Conservation (phyloP, 2,329 filamentous ascomycete species). For the Cladosporium sp. region DNA sequence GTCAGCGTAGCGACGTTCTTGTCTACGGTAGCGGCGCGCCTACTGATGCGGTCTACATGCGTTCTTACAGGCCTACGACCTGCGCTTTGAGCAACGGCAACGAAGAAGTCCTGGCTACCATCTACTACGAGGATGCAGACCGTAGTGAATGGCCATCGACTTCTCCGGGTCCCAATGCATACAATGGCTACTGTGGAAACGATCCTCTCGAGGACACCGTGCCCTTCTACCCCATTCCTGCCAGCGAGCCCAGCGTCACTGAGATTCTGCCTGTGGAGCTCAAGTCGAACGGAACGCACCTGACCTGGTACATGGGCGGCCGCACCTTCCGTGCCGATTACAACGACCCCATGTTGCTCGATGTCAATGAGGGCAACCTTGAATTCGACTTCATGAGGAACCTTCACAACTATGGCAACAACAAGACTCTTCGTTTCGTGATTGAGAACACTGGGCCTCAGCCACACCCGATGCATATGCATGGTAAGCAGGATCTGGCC, state of each 20-base stretch:
- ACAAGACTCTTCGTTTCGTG: slow-evolving; percentile 36
- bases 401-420: slow-evolving; percentile 39
- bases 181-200: slow-evolving; percentile 47
- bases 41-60: slow-evolving; percentile 11
- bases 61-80: slow-evolving; percentile 21
- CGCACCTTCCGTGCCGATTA: slow-evolving; percentile 48
- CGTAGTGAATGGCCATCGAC: slow-evolving; percentile 48
- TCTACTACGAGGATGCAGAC: slow-evolving; percentile 63
- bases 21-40: slow-evolving; percentile 31
- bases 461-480: slow-evolving; percentile 40
- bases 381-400: slow-evolving; percentile 31
- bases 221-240: slow-evolving; percentile 49
- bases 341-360: slow-evolving; percentile 36
- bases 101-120: slow-evolving; percentile 51
- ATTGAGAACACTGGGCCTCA: slow-evolving; percentile 36
- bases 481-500: slow-evolving; percentile 28
- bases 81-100: slow-evolving; percentile 36
- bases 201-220: slow-evolving; percentile 52
- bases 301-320: slow-evolving; percentile 53
- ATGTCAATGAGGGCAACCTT: slow-evolving; percentile 34
- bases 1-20: slow-evolving; percentile 38
- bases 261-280: slow-evolving; percentile 45
- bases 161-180: slow-evolving; percentile 22
- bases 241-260: slow-evolving; percentile 28
- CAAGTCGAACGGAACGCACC: slow-evolving; percentile 44